These are phyloP conservation scores for Pyrus betulifolia DNA, from an alignment of 306 rosid genomes.

Conservation along the genomic window DNA sequence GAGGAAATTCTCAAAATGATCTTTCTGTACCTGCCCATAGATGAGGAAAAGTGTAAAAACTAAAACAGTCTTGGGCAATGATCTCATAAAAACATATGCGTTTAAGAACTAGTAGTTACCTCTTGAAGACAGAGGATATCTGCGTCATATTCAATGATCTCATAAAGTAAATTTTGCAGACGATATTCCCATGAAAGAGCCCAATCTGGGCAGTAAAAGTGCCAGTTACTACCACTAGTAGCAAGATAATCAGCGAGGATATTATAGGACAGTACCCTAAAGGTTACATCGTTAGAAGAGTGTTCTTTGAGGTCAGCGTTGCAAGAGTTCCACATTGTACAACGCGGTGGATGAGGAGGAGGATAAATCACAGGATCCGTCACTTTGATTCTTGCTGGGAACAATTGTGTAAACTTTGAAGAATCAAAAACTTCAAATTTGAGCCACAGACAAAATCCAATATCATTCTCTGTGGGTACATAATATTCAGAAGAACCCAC, in stretches of 20 bases:
- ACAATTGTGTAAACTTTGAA: conserved; percentile 2
- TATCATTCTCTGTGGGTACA: conserved; percentile 17
- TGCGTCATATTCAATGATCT: conserved; percentile 24
- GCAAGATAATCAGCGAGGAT: conserved; percentile 12
- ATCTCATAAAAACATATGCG: neutral
- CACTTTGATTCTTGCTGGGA: neutral
- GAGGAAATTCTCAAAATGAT: conserved; percentile 27
- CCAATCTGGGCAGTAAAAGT: conserved; percentile 20
- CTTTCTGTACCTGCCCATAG: conserved; percentile 26
- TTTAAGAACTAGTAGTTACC: conserved; percentile 12
- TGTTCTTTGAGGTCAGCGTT: neutral
- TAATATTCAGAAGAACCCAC: conserved; percentile 11
- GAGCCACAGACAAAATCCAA: conserved; percentile 16
- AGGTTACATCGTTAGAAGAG: neutral
- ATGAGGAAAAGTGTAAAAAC: neutral
- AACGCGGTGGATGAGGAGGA: conserved; percentile 12
- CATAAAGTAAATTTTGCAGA: conserved; percentile 16
- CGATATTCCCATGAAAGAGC: conserved; percentile 33
- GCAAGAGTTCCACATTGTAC: neutral
- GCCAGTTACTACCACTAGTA: neutral
- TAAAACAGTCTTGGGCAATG: neutral
- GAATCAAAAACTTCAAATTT: conserved; percentile 20
- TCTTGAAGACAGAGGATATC: conserved; percentile 43
- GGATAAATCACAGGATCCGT: conserved; percentile 21
- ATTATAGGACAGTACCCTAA: conserved; percentile 35